Evolutionary conservation across 306 rosid species (phyloP), one percentile per base, ranked within the genome.

Genomic region (Alnus rubra): DNA sequence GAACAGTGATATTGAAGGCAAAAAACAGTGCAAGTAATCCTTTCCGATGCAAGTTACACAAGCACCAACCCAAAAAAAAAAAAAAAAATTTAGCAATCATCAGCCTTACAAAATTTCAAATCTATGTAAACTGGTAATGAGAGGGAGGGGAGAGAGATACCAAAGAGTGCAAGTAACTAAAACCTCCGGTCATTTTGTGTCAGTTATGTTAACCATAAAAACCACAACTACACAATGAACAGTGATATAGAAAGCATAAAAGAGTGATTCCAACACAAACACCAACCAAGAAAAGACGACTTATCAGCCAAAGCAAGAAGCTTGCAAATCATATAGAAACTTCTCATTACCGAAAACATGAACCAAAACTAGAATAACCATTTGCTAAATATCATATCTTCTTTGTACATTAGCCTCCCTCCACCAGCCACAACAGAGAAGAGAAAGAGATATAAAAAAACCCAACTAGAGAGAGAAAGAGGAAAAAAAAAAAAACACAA

Each of bases 321-420:
- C 18, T 7, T 51, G 76, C 50, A 54, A 53, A 70, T 19, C 30
- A 42, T 39, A 18, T 23, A 58, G 37, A 58, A 50, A 75, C 59
- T 37, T 51, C 39, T 4, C 71, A 45, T 19, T 33, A 62, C 33
- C 4, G 5, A 37, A 76, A 74, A 44, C 58, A 68, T 69, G 77
- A 50, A 74, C 84, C 82, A 80, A 83, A 49, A 58, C 75, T 78
- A 76, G 69, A 84, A 58, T 86, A 77, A 89, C 82, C 80, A 82
- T 85, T 83, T 76, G 81, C 88, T 89, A 82, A 82, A 82, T 69
- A 86, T 84, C 58, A 70, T 77, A 82, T 83, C 70, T 78, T 64
- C 30, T 85, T 88, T 94, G 82, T 94, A 90, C 97, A 94, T 82
- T 52, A 67, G 77, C 82, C 81, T 78, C 74, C 69, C 79, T 75